Evolutionary conservation across 352 stramenopile genomes (phyloP), one percentile per base, ranked within the genome.

Genomic region (Globisporangium paroecandrum): DNA sequence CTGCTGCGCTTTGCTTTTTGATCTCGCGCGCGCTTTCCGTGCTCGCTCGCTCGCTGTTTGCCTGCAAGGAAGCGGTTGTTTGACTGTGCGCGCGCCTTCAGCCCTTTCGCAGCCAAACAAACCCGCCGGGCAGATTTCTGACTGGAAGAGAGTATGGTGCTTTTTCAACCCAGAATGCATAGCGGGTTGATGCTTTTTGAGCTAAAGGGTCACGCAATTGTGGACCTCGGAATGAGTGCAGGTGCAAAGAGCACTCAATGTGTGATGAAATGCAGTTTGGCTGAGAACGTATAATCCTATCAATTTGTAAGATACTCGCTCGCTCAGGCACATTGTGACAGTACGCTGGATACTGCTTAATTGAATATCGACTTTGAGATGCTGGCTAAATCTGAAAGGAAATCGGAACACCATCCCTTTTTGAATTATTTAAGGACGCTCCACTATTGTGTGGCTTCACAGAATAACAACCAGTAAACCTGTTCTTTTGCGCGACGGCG

Each of bases 51-150:
- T 51, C 25, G 29, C 56, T 18, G 2, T 7, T 51, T 20, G 9
- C 7, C 20, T 22, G 5, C 47, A 6, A 10, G 47, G 32, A 12
- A 6, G 38, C 25, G 25, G 12, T 43, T n/a, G 13, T 15, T 47
- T 47, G 38, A 15, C 8, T 43, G 13, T n/a, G 55, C 29, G 55
- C 55, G 55, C 55, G 27, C n/a, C 25, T 61, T 61, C 32, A 15
- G 18, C 22, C 36, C 58, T 55, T 64, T 56, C 58, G 34, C 41
- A 64, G 47, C 58, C 58, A 64, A 64, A 64, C 58, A 64, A 53
- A n/a, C 41, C 24, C n/a, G 22, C 27, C n/a, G 0, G 25, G 36
- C 13, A 15, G 25, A 8, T 6, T 18, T 38, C 18, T 32, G 54
- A 58, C 54, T 58, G 22, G 54, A 58, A 24, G 9, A 41, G 34